Conservation (phyloP, 2,329 filamentous ascomycete genomes). For the Zelopaecilomyces penicillatus region DNA sequence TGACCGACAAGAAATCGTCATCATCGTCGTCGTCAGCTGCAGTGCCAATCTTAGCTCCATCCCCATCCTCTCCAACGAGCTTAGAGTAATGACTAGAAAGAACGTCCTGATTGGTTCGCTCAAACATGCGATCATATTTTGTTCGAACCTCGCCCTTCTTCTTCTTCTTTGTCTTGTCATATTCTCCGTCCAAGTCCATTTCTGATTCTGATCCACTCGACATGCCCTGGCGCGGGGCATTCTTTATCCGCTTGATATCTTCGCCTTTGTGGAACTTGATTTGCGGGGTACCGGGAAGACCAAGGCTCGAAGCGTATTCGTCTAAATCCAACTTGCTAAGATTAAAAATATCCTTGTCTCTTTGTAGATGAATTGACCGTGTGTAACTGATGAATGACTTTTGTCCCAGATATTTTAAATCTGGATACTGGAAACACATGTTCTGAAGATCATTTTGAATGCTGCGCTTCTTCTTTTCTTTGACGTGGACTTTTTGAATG, state of each 20-base stretch:
- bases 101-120: constrained; percentile 91
- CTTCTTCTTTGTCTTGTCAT: constrained; percentile 36
- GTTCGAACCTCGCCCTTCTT: constrained; percentile 72
- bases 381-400: constrained; percentile 93
- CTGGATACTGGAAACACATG: constrained; percentile 91
- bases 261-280: constrained; percentile 92
- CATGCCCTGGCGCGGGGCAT: constrained; percentile 62
- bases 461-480: constrained; percentile 79
- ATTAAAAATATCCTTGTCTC: constrained; percentile 86
- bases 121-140: constrained; percentile 97
- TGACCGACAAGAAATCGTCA: constrained; percentile 79
- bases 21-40: constrained; percentile 54
- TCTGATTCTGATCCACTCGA: constrained; percentile 54
- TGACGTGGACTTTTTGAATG: constrained; percentile 77
- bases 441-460: constrained; percentile 82
- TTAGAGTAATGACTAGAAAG: constrained; percentile 90
- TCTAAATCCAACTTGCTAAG: constrained; percentile 77
- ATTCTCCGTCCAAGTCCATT: constrained; percentile 39
- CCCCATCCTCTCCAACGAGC: constrained; percentile 56
- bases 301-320: constrained; percentile 75
- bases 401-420: constrained; percentile 89
- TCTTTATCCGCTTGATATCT: constrained; percentile 79
- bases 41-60: constrained; percentile 32
- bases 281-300: constrained; percentile 81
- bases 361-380: constrained; percentile 77